These are phyloP conservation scores for Diplosphaera chodatii DNA, from an alignment of 139 green algal genomes.

Conservation along the genomic window DNA sequence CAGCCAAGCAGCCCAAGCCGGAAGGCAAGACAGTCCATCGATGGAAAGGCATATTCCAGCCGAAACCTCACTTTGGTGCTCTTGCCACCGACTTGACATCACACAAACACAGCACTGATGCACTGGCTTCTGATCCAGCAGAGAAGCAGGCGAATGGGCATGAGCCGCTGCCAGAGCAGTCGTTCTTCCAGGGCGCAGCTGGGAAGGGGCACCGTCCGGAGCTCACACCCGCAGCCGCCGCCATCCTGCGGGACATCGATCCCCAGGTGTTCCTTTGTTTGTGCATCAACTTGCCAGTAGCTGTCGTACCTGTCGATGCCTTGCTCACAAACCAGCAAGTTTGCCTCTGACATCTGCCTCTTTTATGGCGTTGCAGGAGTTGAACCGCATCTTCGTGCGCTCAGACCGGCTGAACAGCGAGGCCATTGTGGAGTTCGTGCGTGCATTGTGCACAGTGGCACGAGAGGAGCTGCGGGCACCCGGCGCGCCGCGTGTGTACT, in stretches of 20 bases:
- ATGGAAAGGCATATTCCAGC: too few relatives aligned
- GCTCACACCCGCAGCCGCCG: slow-evolving; percentile 11
- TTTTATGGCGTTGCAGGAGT: too few relatives aligned
- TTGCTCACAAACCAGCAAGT: too few relatives aligned
- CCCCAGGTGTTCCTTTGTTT: slow-evolving; percentile 11
- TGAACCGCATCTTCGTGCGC: slow-evolving; percentile 61
- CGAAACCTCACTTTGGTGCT: too few relatives aligned
- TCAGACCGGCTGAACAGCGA: slow-evolving; percentile 66
- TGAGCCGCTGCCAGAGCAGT: background rate
- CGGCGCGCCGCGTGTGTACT: slow-evolving; percentile 77
- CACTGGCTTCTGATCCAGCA: too few relatives aligned
- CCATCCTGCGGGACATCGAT: slow-evolving; percentile 20
- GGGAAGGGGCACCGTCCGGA: background rate
- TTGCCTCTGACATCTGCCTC: too few relatives aligned
- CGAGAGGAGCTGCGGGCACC: slow-evolving; percentile 52
- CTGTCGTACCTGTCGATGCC: too few relatives aligned
- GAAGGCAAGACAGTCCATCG: too few relatives aligned
- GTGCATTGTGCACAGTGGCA: slow-evolving; percentile 63
- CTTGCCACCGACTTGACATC: too few relatives aligned
- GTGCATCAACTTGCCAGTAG: too few relatives aligned
- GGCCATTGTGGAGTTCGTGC: slow-evolving; percentile 89
- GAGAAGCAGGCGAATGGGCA: background rate
- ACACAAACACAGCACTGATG: too few relatives aligned
- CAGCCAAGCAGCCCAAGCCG: slow-evolving; percentile 9
- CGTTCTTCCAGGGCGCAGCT: background rate